Conservation (phyloP, 805 yeast genomes). For the Grigorovia jiainica region DNA sequence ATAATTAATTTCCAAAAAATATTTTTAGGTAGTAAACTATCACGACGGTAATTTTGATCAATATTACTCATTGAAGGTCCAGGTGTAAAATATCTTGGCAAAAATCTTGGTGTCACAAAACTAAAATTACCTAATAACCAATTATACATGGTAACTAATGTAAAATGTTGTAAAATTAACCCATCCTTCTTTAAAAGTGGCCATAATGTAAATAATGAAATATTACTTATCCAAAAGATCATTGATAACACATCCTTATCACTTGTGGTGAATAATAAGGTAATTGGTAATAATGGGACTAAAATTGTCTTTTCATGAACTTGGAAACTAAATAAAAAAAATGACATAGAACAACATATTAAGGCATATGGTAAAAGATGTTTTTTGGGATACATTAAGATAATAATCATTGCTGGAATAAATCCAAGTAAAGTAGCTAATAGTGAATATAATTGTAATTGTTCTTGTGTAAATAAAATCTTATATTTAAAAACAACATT, state of each 20-base stretch:
- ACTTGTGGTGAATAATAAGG: conserved; percentile 47
- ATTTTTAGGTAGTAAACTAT: conserved; percentile 40
- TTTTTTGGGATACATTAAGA: conserved; percentile 44
- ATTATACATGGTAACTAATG: conserved; percentile 53
- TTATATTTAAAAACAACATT: conserved; percentile 70
- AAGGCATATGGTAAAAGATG: conserved; percentile 59
- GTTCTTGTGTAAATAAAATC: conserved; percentile 39
- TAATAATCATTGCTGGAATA: conserved; percentile 44
- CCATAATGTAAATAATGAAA: conserved; percentile 77
- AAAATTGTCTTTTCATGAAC: conserved; percentile 92
- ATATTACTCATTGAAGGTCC: conserved; percentile 35
- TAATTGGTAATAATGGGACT: conserved; percentile 78
- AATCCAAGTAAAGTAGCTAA: conserved; percentile 43
- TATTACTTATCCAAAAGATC: conserved; percentile 79
- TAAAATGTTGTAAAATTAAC: conserved; percentile 60
- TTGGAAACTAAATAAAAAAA: conserved; percentile 84
- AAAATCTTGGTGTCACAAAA: conserved; percentile 38
- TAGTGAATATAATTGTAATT: conserved; percentile 53
- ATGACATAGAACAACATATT: conserved; percentile 76
- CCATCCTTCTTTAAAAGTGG: conserved; percentile 77
- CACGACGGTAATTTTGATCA: conserved; percentile 27
- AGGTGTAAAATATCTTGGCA: conserved; percentile 35
- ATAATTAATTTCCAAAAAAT: conserved; percentile 44
- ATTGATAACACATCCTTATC: conserved; percentile 56
- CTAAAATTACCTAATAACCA: conserved; percentile 68